Evolutionary conservation across 495 filamentous ascomycete species (phyloP), one percentile per base, ranked within the genome.

Genomic region (Aspergillus carlsbadensis): DNA sequence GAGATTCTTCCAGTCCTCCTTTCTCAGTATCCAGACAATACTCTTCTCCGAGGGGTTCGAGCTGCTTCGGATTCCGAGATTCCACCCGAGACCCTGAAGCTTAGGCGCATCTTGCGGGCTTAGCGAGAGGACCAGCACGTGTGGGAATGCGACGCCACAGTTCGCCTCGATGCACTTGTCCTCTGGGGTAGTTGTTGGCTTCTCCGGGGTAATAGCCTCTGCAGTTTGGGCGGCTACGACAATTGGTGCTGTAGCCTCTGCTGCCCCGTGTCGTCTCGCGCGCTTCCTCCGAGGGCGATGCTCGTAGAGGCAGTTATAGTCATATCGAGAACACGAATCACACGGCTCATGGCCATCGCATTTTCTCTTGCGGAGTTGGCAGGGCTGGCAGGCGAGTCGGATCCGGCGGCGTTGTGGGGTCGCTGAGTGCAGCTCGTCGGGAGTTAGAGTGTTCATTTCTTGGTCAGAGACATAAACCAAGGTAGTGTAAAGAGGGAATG

Each of bases 351-450:
- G 31, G 22, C 74, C 75, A 57, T 80, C 66, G 56, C 78, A 80
- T 66, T 79, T 80, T 5, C 77, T 57, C 48, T 81, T 81, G 11
- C 78, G 69, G 34, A 74, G 65, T 6, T 73, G 66, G 49, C 79
- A 81, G 15, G 79, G 72, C 3, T 68, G 56, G 58, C 79, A 82
- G 10, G 78, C 78, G 15, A 41, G 37, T 4, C 37, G 10, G 37
- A 17, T 41, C 14, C 37, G 37, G 14, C 37, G 37, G n/a, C 37
- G 37, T 17, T 17, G 37, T 3, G 37, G n/a, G n/a, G 10, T 1
- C 14, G n/a, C 2, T 41, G n/a, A n/a, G n/a, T n/a, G n/a, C n/a
- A n/a, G n/a, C n/a, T n/a, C n/a, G n/a, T n/a, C n/a, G n/a, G n/a
- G n/a, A n/a, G n/a, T n/a, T n/a, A n/a, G n/a, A n/a, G n/a, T n/a